Percentiles rank a stretch among this genome's conserved stretches.
phyloP scores from a whole-genome alignment of 2,329 filamentous ascomycete genomes.

The Helicocarpus griseus region DNA sequence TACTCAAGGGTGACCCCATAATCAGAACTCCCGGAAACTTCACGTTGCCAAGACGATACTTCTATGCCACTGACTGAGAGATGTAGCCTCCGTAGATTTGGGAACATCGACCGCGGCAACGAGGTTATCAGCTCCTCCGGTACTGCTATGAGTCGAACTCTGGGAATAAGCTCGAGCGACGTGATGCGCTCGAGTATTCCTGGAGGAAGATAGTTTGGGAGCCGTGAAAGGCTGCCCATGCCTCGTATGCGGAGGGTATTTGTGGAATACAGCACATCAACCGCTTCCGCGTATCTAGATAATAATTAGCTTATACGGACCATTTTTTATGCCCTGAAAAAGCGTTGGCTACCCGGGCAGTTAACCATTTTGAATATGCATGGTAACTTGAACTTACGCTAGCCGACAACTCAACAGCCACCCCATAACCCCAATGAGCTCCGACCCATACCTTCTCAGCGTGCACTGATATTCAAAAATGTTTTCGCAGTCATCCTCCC shows the following conservation, averaged over 20 bases:
- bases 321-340: background rate
- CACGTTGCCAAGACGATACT: too few species aligned
- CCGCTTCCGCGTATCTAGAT: background rate
- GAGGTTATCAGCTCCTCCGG: background rate
- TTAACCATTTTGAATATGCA: background rate
- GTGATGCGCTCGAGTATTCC: background rate
- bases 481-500: background rate
- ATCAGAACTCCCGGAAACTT: background rate
- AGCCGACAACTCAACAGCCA: background rate
- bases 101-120: background rate
- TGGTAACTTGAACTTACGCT: background rate
- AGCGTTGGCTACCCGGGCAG: background rate
- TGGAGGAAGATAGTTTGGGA: background rate
- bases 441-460: background rate
- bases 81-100: background rate
- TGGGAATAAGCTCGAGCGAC: background rate
- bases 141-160: background rate
- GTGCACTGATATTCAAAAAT: background rate
- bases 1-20: background rate
- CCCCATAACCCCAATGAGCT: background rate
- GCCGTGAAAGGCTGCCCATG: background rate
- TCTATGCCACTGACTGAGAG: background rate
- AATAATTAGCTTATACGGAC: background rate
- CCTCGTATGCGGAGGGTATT: background rate
- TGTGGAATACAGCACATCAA: background rate